Evolutionary conservation across 371 early-diverging fungal genomes (phyloP).

Genomic region (Dichotomocladium elegans): DNA sequence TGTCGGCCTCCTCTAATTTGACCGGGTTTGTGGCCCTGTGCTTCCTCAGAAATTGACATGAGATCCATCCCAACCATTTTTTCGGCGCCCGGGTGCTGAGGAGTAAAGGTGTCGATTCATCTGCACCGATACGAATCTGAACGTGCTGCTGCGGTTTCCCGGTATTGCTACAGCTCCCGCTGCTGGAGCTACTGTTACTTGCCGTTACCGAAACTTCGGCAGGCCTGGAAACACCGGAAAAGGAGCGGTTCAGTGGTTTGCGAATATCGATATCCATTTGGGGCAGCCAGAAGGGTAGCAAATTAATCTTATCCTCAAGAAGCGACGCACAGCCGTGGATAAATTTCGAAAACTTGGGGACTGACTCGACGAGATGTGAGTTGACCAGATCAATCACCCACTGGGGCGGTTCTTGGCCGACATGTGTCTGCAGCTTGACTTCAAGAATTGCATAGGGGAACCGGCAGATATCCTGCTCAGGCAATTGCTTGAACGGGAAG

Average conservation of each 20-base stretch:
- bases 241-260: constrained; percentile 51
- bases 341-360: constrained; percentile 99
- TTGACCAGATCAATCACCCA: constrained; percentile 96
- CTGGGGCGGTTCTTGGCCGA: constrained; percentile 89
- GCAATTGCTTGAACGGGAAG: constrained; percentile 90
- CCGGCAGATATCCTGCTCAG: constrained; percentile 81
- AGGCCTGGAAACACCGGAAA: constrained; percentile 43
- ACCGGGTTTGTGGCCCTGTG: constrained; percentile 9
- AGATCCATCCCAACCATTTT: background rate
- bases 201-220: constrained; percentile 24
- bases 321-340: constrained; percentile 96
- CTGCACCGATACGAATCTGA: constrained; percentile 24
- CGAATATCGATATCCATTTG: constrained; percentile 97
- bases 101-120: constrained; percentile 17
- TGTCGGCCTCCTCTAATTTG: background rate
- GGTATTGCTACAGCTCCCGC: too few species aligned
- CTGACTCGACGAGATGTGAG: constrained; percentile 92
- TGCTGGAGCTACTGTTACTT: constrained; percentile 20
- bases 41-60: constrained; percentile 13
- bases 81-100: background rate
- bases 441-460: constrained; percentile 99
- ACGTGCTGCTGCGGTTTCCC: constrained; percentile 32
- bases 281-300: constrained; percentile 98
- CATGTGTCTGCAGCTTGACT: constrained; percentile 95
- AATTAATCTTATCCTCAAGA: constrained; percentile 81